phyloP scores from a whole-genome alignment of 2,329 filamentous ascomycete genomes.

The Aspergillus novoparasiticus region DNA sequence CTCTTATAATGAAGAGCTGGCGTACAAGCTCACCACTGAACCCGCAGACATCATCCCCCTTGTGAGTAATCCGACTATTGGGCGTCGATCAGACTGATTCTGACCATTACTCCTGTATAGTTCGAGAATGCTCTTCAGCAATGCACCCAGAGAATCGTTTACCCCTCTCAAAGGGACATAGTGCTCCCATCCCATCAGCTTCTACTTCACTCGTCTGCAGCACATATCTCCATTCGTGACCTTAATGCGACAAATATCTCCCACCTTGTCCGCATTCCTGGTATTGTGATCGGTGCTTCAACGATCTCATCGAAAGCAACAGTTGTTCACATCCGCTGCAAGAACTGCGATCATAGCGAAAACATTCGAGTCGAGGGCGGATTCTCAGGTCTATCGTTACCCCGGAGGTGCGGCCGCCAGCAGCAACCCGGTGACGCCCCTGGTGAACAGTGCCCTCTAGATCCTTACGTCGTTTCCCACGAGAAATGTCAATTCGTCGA shows the following conservation, averaged over 20 bases:
- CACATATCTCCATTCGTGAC: slow-evolving; percentile 90
- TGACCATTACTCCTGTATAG: slow-evolving; percentile 47
- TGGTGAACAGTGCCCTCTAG: slow-evolving; percentile 78
- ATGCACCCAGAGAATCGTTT: slow-evolving; percentile 92
- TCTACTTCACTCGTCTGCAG: slow-evolving; percentile 87
- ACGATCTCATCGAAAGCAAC: slow-evolving; percentile 97
- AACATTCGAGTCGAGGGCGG: slow-evolving; percentile 76
- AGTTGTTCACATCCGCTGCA: slow-evolving; percentile 80
- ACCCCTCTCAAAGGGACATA: slow-evolving; percentile 69
- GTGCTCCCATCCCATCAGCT: slow-evolving; percentile 89
- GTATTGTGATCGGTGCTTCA: slow-evolving; percentile 95
- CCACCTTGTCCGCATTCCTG: slow-evolving; percentile 91
- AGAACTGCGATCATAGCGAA: slow-evolving; percentile 75
- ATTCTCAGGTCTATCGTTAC: slow-evolving; percentile 83
- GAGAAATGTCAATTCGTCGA: slow-evolving; percentile 95
- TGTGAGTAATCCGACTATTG: slow-evolving; percentile 54
- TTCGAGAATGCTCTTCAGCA: slow-evolving; percentile 88
- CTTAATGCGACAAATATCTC: slow-evolving; percentile 91
- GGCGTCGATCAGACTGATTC: not conserved
- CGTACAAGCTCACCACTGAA: slow-evolving; percentile 84
- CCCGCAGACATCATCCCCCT: slow-evolving; percentile 91
- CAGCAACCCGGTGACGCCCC: slow-evolving; percentile 65
- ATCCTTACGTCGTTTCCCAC: slow-evolving; percentile 94
- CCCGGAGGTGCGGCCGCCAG: slow-evolving; percentile 71
- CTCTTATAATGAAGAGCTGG: slow-evolving; percentile 92